A percentile compares a stretch with the other conserved stretches of the same genome.
Evolutionary conservation across 148 eudicot species (phyloP).

Genomic region (Chenopodium berlandieri): DNA sequence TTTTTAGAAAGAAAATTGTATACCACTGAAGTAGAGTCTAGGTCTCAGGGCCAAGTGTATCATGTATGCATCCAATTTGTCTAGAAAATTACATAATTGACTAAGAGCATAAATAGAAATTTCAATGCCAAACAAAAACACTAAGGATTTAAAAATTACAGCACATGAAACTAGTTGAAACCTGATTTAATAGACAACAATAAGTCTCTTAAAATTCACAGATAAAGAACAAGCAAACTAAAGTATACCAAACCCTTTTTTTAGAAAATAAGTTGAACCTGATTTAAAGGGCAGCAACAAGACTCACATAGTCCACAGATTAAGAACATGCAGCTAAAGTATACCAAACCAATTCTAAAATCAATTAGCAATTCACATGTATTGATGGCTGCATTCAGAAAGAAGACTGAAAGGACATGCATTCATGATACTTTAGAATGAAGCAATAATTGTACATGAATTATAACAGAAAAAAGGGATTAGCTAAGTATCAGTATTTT

Average conservation of each 20-base stretch:
- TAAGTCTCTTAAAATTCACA: too few relatives aligned
- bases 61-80: not conserved
- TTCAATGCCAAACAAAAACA: not conserved
- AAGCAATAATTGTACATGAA: not conserved
- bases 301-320: not conserved
- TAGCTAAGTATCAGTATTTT: not conserved
- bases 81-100: too few relatives aligned
- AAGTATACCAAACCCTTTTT: too few relatives aligned
- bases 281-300: not conserved
- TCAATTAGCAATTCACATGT: not conserved
- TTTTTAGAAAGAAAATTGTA: not conserved
- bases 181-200: too few relatives aligned
- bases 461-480: not conserved
- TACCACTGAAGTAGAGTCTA: not conserved
- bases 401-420: not conserved
- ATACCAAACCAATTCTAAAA: not conserved
- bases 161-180: too few relatives aligned
- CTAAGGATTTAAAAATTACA: not conserved
- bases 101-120: not conserved
- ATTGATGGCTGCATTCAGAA: constrained; percentile 2
- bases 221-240: too few relatives aligned
- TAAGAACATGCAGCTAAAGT: not conserved
- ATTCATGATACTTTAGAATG: not conserved
- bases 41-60: not conserved
- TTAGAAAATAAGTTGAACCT: not conserved